Conservation (phyloP, 1,139 yeast species). For the Hemisphaericaspora xylofermentans region DNA sequence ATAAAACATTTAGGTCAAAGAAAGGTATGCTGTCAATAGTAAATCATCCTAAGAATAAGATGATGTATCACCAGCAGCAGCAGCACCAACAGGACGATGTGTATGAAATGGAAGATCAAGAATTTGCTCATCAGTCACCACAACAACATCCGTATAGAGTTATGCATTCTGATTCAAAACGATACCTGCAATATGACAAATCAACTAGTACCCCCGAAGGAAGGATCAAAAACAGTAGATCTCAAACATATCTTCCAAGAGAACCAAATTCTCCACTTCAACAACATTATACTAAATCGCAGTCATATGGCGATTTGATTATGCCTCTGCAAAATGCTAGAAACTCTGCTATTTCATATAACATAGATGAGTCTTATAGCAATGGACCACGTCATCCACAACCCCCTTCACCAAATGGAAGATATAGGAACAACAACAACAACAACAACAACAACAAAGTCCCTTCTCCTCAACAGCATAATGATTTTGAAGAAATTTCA, state of each 20-base stretch:
- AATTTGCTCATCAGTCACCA: background rate
- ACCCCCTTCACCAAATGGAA: slow-evolving; percentile 16
- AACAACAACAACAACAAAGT: slow-evolving; percentile 14
- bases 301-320: slow-evolving; percentile 9
- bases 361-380: slow-evolving; percentile 12
- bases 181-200: slow-evolving; percentile 18
- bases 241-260: slow-evolving; percentile 1
- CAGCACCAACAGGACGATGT: slow-evolving; percentile 16
- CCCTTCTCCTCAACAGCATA: no score
- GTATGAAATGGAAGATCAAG: background rate
- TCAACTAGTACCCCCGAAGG: background rate
- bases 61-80: slow-evolving; percentile 16
- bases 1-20: slow-evolving; percentile 20
- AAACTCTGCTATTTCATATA: background rate
- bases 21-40: slow-evolving; percentile 20
- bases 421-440: background rate
- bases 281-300: slow-evolving; percentile 8
- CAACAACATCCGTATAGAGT: background rate
- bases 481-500: slow-evolving; percentile 30
- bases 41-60: slow-evolving; percentile 22
- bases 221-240: slow-evolving; percentile 1
- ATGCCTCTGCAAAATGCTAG: no score
- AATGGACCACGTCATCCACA: background rate
- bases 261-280: slow-evolving; percentile 3
- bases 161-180: slow-evolving; percentile 13